A percentile compares a stretch with the other conserved stretches of the same genome.
Evolutionary conservation across 2,329 filamentous ascomycete species (phyloP).

Genomic region (Paecilomyces niveus): DNA sequence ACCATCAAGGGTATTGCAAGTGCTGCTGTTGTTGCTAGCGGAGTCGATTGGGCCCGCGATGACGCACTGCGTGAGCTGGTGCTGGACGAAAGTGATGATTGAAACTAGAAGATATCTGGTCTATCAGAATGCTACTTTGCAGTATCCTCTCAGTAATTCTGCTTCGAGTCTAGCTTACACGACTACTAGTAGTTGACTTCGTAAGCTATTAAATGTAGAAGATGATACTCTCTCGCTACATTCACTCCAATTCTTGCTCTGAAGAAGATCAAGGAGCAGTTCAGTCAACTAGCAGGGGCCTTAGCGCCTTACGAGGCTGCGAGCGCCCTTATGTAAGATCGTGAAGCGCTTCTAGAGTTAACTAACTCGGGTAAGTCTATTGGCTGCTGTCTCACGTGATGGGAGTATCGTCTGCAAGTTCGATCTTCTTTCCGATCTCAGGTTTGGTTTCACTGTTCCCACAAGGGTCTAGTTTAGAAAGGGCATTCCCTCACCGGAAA

Average conservation of each 20-base stretch:
- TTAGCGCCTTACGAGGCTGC: neutral
- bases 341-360: neutral
- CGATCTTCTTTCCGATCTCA: neutral
- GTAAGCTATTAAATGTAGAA: neutral
- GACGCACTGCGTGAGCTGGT: constrained; percentile 62
- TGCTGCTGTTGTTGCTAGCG: constrained; percentile 72
- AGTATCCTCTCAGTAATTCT: neutral
- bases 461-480: neutral
- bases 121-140: neutral
- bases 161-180: neutral
- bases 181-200: neutral
- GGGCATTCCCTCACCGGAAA: neutral
- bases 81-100: constrained; percentile 57
- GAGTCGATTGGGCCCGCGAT: constrained; percentile 72
- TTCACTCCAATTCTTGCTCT: neutral
- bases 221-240: neutral
- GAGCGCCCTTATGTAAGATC: neutral
- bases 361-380: neutral
- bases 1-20: constrained; percentile 73
- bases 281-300: neutral
- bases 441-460: neutral
- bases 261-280: neutral
- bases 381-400: neutral
- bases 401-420: neutral
- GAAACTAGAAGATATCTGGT: constrained; percentile 11